Percentiles rank a stretch among this genome's conserved stretches.
These are phyloP conservation scores for Rhynchosporium agropyri DNA, from an alignment of 2,329 filamentous ascomycete species.

Conservation along the genomic window DNA sequence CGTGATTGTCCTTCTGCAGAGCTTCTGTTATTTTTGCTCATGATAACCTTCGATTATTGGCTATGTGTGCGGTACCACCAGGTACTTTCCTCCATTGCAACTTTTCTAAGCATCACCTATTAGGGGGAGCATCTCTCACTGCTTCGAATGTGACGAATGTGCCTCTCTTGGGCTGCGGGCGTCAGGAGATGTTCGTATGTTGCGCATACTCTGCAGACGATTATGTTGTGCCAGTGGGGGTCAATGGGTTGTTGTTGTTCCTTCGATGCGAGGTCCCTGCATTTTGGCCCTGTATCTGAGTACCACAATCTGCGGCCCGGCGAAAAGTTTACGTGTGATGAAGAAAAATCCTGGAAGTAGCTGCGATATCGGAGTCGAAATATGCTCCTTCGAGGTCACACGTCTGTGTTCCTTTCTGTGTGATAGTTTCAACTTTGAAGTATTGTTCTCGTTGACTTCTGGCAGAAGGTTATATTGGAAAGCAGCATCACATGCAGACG, in stretches of 20 bases:
- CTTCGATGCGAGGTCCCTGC: slow-evolving; percentile 4
- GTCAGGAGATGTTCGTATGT: background rate
- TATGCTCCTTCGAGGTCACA: background rate
- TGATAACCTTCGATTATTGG: no score
- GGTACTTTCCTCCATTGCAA: no score
- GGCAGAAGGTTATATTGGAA: background rate
- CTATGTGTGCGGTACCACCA: no score
- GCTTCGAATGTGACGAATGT: background rate
- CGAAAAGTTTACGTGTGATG: background rate
- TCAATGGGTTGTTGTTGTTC: background rate
- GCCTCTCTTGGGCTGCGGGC: no score
- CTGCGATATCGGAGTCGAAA: background rate
- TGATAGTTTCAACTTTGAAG: background rate
- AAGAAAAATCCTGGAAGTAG: background rate
- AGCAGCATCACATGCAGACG: background rate
- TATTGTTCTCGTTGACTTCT: background rate
- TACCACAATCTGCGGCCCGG: background rate
- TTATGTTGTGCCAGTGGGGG: background rate
- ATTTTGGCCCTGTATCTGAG: background rate
- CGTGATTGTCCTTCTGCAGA: no score
- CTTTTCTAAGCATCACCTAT: no score
- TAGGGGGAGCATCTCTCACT: background rate
- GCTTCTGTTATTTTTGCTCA: no score
- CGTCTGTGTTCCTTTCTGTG: background rate
- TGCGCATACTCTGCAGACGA: background rate